Conservation (phyloP, 2,329 filamentous ascomycete genomes). For the Allantophomopsis lycopodina region DNA sequence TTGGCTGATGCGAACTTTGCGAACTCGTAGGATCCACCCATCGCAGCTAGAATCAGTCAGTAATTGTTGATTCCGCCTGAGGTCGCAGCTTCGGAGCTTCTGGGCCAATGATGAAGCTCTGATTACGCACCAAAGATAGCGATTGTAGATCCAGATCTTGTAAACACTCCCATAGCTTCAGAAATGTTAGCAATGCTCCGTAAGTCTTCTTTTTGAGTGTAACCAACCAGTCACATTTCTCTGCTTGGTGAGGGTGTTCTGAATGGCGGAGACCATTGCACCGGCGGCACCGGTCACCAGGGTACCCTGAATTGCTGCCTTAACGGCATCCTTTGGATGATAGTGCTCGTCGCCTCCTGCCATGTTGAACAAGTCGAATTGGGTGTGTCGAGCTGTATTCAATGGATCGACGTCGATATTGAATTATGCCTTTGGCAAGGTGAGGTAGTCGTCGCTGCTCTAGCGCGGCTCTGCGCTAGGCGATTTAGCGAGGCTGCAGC, state of each 20-base stretch:
- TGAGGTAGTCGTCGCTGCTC: no score
- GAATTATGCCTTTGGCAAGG: no score
- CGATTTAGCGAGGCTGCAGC: no score
- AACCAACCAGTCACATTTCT: conserved; percentile 63
- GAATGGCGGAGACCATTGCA: conserved; percentile 60
- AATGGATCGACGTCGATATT: no score
- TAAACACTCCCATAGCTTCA: background rate
- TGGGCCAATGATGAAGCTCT: background rate
- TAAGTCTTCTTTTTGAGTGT: no score
- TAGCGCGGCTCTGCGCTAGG: no score
- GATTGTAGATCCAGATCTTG: conserved; percentile 57
- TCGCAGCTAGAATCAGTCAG: conserved; percentile 35
- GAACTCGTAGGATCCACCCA: conserved; percentile 57
- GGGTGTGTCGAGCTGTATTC: no score
- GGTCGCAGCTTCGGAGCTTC: background rate
- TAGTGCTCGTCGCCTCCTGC: conserved; percentile 38
- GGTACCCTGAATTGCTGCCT: conserved; percentile 48
- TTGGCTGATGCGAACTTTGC: conserved; percentile 52
- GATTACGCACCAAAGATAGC: conserved; percentile 42
- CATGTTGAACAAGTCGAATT: conserved; percentile 24
- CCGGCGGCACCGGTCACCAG: conserved; percentile 54
- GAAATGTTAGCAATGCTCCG: no score
- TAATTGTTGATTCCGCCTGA: background rate
- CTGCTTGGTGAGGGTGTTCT: conserved; percentile 68
- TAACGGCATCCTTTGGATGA: conserved; percentile 63